phyloP scores from a whole-genome alignment of 257 asterid genomes.

The Voacanga thouarsii region DNA sequence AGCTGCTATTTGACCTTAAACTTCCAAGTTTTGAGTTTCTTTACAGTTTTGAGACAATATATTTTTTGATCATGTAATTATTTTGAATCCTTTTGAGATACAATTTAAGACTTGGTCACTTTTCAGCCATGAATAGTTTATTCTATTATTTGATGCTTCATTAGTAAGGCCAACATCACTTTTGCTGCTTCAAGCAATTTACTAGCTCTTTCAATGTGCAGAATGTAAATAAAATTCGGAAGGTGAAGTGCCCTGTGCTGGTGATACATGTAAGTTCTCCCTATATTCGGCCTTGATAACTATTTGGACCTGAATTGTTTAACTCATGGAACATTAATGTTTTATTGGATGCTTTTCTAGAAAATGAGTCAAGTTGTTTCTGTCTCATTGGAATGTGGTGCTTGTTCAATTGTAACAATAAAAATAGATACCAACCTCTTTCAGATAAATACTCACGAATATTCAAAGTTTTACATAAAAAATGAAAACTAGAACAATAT shows the following conservation, averaged over 20 bases:
- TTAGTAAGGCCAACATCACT: neutral
- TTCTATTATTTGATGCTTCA: neutral
- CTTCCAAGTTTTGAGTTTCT: neutral
- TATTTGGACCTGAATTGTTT: neutral
- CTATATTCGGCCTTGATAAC: neutral
- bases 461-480: neutral
- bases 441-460: too few relatives aligned
- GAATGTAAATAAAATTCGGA: conserved; percentile 87
- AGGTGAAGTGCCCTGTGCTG: conserved; percentile 91
- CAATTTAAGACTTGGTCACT: neutral
- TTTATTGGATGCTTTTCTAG: neutral
- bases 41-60: neutral
- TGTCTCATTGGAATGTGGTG: neutral
- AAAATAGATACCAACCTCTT: too few relatives aligned
- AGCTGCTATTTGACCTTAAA: neutral
- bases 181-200: conserved; percentile 16
- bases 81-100: neutral
- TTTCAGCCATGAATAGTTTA: neutral
- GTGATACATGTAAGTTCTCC: conserved; percentile 87
- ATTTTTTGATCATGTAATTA: neutral
- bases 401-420: neutral
- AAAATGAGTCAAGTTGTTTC: neutral
- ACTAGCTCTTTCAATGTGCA: conserved; percentile 41
- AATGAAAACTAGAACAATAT: neutral
- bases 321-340: neutral